Percentiles rank a stretch among this genome's conserved stretches.
Conservation (phyloP, 2,329 filamentous ascomycete species). For the Fusarium sp. region DNA sequence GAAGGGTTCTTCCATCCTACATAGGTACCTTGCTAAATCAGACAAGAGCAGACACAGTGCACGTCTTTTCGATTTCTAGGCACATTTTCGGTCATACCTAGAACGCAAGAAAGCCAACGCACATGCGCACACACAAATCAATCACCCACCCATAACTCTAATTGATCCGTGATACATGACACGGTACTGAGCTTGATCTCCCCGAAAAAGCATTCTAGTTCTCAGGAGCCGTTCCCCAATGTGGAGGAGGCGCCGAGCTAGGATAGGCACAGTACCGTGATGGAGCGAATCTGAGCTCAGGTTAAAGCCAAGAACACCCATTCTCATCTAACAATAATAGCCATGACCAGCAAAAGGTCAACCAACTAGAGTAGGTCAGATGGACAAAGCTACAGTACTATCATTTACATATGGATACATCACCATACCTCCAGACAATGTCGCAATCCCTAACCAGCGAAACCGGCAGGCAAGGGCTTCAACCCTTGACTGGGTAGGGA, state of each 20-base stretch:
- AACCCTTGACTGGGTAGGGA: slow-evolving; percentile 19
- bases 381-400: not conserved
- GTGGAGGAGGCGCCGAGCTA: slow-evolving; percentile 43
- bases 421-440: slow-evolving; percentile 10
- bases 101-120: slow-evolving; percentile 16
- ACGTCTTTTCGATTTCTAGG: slow-evolving; percentile 1
- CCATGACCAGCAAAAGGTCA: not conserved
- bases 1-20: slow-evolving; percentile 25
- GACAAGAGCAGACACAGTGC: not conserved
- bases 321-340: slow-evolving; percentile 19
- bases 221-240: slow-evolving; percentile 35
- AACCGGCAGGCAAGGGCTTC: slow-evolving; percentile 28
- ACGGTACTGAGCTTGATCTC: slow-evolving; percentile 15
- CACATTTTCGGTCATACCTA: slow-evolving; percentile 4
- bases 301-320: slow-evolving; percentile 37
- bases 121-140: slow-evolving; percentile 6
- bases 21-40: not conserved
- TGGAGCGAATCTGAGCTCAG: slow-evolving; percentile 30
- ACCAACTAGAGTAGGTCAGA: slow-evolving; percentile 6
- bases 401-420: slow-evolving; percentile 3
- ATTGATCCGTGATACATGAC: slow-evolving; percentile 7
- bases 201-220: slow-evolving; percentile 22
- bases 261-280: slow-evolving; percentile 22
- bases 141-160: slow-evolving; percentile 18
- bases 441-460: slow-evolving; percentile 22